Percentiles rank a stretch among this genome's conserved stretches.
These are phyloP conservation scores for Quercus rubra DNA, from an alignment of 306 rosid species.

Conservation along the genomic window DNA sequence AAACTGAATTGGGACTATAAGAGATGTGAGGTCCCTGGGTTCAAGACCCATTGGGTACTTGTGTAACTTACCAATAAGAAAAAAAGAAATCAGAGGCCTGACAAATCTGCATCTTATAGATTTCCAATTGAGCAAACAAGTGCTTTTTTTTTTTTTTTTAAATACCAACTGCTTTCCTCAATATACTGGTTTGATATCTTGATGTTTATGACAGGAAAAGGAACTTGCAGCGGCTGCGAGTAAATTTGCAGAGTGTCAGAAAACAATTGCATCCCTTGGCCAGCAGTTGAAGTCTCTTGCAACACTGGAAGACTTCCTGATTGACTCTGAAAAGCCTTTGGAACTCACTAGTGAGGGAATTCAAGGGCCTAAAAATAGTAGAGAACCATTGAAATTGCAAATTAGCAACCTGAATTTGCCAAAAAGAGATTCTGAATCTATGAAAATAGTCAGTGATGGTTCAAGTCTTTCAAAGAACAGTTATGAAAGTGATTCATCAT, in stretches of 20 bases:
- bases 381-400: slow-evolving; percentile 23
- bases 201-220: slow-evolving; percentile 51
- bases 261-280: slow-evolving; percentile 80
- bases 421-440: slow-evolving; percentile 15
- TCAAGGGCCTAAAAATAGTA: slow-evolving; percentile 16
- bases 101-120: not conserved
- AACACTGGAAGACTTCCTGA: slow-evolving; percentile 58
- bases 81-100: not conserved
- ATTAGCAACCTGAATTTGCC: slow-evolving; percentile 18
- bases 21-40: no score
- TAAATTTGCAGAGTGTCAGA: slow-evolving; percentile 71
- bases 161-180: not conserved
- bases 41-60: no score
- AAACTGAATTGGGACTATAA: no score
- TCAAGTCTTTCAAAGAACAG: not conserved
- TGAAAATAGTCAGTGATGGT: not conserved
- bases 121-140: not conserved
- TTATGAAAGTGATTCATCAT: slow-evolving; percentile 5
- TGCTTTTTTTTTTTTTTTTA: not conserved
- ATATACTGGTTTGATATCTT: slow-evolving; percentile 8
- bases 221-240: slow-evolving; percentile 66
- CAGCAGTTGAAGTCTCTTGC: slow-evolving; percentile 63
- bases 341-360: slow-evolving; percentile 26
- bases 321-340: slow-evolving; percentile 42
- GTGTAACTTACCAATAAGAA: no score